Evolutionary conservation across 148 eudicot species (phyloP), one percentile per base, ranked within the genome.

Genomic region (Suaeda aralocaspica): DNA sequence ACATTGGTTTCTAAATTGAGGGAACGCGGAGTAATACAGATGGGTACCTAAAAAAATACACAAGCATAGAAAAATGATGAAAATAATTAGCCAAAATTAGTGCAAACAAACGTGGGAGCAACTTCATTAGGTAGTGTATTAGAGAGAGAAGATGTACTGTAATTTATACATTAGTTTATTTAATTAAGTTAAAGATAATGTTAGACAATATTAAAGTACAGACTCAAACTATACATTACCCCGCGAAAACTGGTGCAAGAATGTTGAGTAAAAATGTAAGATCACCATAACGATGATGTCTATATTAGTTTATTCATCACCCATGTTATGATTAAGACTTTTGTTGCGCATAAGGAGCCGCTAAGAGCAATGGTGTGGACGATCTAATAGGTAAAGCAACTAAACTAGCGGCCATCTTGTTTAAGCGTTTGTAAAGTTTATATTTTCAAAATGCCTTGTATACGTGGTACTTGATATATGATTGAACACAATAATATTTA

Each of bases 71-170:
- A 34, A 11, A 59, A 77, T 39, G 62, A 67, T 26, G 59, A 15
- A 67, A 79, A 77, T 31, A 51, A 58, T 33, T 58, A 46, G 74
- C 78, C 73, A 76, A 55, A 76, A 72, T 75, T 79, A 76, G 83
- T 60, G 81, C 85, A 68, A 46, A 57, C 72, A 67, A 80, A 85
- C 81, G 84, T 83, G 83, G 82, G 80, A 63, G 75, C 85, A 56
- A 83, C 89, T 81, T 64, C 70, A 59, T 34, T 2, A 36, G 41
- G 8, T 36, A 34, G n/a, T 52, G 49, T 57, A 30, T 8, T 30
- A 14, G 42, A 76, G 59, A 76, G 58, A 74, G 44, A 64, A 42
- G 24, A 14, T 42, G 41, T 39, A 31, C 14, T 69, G 7, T 8
- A 36, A 8, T 36, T 3, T 8, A 36, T 25, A 52, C 22, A 60